Evolutionary conservation across 2,329 filamentous ascomycete genomes (phyloP), one percentile per base, ranked within the genome.

Genomic region (Lojkania enalia): DNA sequence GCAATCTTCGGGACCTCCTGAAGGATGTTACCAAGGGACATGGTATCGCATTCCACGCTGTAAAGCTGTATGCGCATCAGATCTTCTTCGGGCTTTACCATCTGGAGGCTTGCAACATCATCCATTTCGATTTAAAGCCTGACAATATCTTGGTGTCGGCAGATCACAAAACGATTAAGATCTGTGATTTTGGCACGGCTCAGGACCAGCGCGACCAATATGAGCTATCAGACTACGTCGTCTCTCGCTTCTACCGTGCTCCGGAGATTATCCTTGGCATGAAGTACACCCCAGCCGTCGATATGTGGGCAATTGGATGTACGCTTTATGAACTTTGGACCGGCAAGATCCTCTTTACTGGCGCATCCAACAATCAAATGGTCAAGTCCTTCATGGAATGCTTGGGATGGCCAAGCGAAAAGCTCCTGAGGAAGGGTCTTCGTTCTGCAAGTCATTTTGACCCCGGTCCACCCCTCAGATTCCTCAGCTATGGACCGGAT

Each of bases 191-290:
- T 64, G 94, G 94, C 42, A 97, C 94, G n/a, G 94, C 94, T 20
- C 92, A 92, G 45, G 88, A 96, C 61, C 85, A 87, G 42, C 87
- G 88, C 11, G 94, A 99, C 31, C 58, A 58, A 11, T 94, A 88
- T 52, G 90, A 96, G 62, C 87, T 95, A 51, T 96, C 90, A 1
- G 90, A 90, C 11, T 97, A 97, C 65, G 84, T 99, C 1, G 90
- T 97, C 64, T 96, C 90, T 74, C 86, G 95, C 44, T 99, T 97
- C 73, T 99, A 99, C 69, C 87, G 94, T 49, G 94, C 94, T 3
- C 94, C 95, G 2, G 94, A 99, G 73, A 90, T 99, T 64, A 96
- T 99, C 50, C 80, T 99, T 3, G 94, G 94, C n/a, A 91, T 96
- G 76, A 87, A 88, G 7, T 96, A 95, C 68, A 90, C 96, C 66